A percentile compares a stretch with the other conserved stretches of the same genome.
Evolutionary conservation across 2,329 filamentous ascomycete species (phyloP).

Genomic region (Coniella vitis): DNA sequence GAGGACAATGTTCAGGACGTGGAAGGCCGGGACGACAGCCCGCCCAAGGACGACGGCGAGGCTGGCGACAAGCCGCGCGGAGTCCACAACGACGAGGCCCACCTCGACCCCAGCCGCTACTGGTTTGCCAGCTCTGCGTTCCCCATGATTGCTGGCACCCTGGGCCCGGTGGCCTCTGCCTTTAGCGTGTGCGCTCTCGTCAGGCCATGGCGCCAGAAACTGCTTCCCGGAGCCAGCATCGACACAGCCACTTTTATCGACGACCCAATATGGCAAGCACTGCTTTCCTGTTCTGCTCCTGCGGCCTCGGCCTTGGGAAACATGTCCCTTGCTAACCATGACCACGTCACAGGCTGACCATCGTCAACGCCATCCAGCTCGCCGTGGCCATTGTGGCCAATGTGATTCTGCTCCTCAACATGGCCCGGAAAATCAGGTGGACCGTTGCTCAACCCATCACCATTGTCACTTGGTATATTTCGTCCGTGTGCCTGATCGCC

Average conservation of each 20-base stretch:
- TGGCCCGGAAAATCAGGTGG: slow-evolving; percentile 73
- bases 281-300: neutral
- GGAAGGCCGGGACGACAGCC: slow-evolving; percentile 4
- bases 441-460: slow-evolving; percentile 76
- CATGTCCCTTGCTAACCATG: neutral
- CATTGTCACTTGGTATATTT: slow-evolving; percentile 71
- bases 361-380: slow-evolving; percentile 72
- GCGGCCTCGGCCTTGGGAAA: too few species aligned
- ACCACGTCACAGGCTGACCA: slow-evolving; percentile 54
- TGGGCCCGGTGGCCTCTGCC: slow-evolving; percentile 80
- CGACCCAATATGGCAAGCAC: slow-evolving; percentile 66
- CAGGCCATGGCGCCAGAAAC: slow-evolving; percentile 64
- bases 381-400: slow-evolving; percentile 72
- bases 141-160: slow-evolving; percentile 74
- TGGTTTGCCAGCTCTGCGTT: slow-evolving; percentile 61
- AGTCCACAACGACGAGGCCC: slow-evolving; percentile 32
- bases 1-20: slow-evolving; percentile 18
- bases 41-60: slow-evolving; percentile 21
- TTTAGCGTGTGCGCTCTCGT: slow-evolving; percentile 85
- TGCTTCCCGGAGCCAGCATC: slow-evolving; percentile 38
- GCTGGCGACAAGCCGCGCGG: slow-evolving; percentile 20
- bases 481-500: slow-evolving; percentile 57
- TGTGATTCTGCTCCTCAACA: slow-evolving; percentile 76
- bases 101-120: slow-evolving; percentile 49
- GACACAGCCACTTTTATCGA: slow-evolving; percentile 44